These are phyloP conservation scores for Trichoderma sp. DNA, from an alignment of 2,329 filamentous ascomycete genomes.

Conservation along the genomic window DNA sequence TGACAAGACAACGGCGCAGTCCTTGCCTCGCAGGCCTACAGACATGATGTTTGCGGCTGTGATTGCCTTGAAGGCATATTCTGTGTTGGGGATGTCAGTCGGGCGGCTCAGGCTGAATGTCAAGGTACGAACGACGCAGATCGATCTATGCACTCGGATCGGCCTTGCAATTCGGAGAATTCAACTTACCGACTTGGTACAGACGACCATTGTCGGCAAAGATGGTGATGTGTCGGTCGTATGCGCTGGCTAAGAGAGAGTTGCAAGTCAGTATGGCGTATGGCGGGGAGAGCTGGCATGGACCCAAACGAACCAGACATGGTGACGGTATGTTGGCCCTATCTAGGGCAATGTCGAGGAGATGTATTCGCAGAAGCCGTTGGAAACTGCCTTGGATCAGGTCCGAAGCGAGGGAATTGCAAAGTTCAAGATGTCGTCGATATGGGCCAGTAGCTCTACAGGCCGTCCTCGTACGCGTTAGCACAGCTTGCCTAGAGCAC, in stretches of 20 bases:
- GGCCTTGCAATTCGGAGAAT: constrained; percentile 5
- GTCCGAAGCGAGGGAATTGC: constrained; percentile 5
- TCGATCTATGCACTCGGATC: neutral
- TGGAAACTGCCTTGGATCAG: neutral
- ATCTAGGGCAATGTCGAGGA: constrained; percentile 13
- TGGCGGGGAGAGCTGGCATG: constrained; percentile 19
- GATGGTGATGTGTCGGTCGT: constrained; percentile 99
- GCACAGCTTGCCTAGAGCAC: constrained; percentile 48
- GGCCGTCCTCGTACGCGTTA: constrained; percentile 39
- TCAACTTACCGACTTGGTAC: constrained; percentile 94
- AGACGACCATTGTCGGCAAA: constrained; percentile 98
- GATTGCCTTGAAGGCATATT: constrained; percentile 99
- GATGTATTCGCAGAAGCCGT: constrained; percentile 1
- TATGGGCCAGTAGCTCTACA: constrained; percentile 23
- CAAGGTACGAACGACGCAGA: neutral
- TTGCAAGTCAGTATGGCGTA: constrained; percentile 29
- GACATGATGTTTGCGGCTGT: constrained; percentile 99
- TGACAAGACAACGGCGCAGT: constrained; percentile 93
- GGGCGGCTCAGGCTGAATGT: neutral
- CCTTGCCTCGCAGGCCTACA: constrained; percentile 90
- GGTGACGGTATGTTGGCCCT: constrained; percentile 34
- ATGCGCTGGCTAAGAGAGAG: constrained; percentile 60
- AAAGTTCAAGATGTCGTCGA: constrained; percentile 1
- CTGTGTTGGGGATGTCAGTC: constrained; percentile 47
- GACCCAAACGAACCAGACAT: constrained; percentile 50